Conservation (phyloP, 2,329 filamentous ascomycete species). For the Xylariaceae sp. region DNA sequence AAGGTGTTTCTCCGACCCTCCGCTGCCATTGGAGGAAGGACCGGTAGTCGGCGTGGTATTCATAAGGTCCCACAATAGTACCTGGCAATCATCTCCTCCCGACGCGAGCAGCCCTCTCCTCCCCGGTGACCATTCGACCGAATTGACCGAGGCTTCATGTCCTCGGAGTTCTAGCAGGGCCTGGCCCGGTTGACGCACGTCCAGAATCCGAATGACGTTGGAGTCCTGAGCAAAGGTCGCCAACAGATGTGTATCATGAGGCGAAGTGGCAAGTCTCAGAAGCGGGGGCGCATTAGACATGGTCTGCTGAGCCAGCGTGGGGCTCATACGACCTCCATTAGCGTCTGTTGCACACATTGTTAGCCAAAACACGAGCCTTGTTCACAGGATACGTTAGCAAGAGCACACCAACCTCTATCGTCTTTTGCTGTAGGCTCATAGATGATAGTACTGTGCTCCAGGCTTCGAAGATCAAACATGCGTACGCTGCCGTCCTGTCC, state of each 20-base stretch:
- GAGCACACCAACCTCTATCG: constrained; percentile 53
- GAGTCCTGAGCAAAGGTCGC: constrained; percentile 97
- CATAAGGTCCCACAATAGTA: constrained; percentile 89
- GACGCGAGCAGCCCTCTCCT: constrained; percentile 84
- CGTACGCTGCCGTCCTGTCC: constrained; percentile 95
- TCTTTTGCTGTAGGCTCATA: constrained; percentile 94
- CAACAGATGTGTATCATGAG: constrained; percentile 89
- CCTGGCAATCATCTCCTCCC: constrained; percentile 85
- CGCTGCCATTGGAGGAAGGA: constrained; percentile 43
- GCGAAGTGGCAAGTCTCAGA: constrained; percentile 78
- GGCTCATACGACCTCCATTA: constrained; percentile 61
- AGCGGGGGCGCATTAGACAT: constrained; percentile 73
- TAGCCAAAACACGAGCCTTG: background rate
- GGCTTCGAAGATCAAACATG: constrained; percentile 95
- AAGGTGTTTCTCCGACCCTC: constrained; percentile 51
- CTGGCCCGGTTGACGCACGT: constrained; percentile 93
- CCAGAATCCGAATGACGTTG: constrained; percentile 85
- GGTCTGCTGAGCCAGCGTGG: constrained; percentile 70
- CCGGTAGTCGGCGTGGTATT: constrained; percentile 51
- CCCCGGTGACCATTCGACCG: constrained; percentile 90
- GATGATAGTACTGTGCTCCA: constrained; percentile 98
- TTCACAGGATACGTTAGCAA: too few species aligned
- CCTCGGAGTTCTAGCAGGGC: constrained; percentile 89
- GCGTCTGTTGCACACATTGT: constrained; percentile 34
- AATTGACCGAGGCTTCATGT: constrained; percentile 80